These are phyloP conservation scores for Thraustochytrium striatum DNA, from an alignment of 352 stramenopile genomes.

Conservation along the genomic window DNA sequence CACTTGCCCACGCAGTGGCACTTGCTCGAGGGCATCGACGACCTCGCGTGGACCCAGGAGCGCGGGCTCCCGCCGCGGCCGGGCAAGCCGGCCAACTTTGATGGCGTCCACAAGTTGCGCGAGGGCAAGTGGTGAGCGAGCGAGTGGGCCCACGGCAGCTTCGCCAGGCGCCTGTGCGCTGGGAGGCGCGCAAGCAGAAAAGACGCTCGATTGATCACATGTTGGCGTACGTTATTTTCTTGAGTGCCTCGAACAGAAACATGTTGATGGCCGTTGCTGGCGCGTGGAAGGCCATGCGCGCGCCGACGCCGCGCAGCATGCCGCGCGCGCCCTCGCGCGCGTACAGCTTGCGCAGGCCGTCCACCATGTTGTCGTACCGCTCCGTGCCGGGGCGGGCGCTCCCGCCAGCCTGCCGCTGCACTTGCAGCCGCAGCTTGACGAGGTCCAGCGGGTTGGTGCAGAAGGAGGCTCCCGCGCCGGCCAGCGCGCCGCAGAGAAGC, in stretches of 20 bases:
- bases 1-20: conserved; percentile 26
- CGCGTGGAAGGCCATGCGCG: conserved; percentile 87
- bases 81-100: conserved; percentile 19
- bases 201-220: too few relatives aligned
- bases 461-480: conserved; percentile 83
- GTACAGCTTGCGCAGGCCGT: conserved; percentile 74
- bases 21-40: not conserved
- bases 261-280: conserved; percentile 94
- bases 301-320: conserved; percentile 88
- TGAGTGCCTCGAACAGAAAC: conserved; percentile 80
- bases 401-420: conserved; percentile 63
- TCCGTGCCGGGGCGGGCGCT: conserved; percentile 57
- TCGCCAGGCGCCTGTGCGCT: not conserved
- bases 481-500: conserved; percentile 65
- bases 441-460: conserved; percentile 95
- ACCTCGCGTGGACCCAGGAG: not conserved
- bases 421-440: conserved; percentile 91
- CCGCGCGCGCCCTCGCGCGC: conserved; percentile 73
- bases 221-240: conserved; percentile 1
- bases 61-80: conserved; percentile 3
- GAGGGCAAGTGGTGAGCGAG: conserved; percentile 16
- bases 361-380: conserved; percentile 68
- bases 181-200: not conserved
- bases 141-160: not conserved
- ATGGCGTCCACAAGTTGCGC: not conserved